These are phyloP conservation scores for Chaetomiaceae sp. DNA, from an alignment of 2,329 filamentous ascomycete genomes.

Conservation along the genomic window DNA sequence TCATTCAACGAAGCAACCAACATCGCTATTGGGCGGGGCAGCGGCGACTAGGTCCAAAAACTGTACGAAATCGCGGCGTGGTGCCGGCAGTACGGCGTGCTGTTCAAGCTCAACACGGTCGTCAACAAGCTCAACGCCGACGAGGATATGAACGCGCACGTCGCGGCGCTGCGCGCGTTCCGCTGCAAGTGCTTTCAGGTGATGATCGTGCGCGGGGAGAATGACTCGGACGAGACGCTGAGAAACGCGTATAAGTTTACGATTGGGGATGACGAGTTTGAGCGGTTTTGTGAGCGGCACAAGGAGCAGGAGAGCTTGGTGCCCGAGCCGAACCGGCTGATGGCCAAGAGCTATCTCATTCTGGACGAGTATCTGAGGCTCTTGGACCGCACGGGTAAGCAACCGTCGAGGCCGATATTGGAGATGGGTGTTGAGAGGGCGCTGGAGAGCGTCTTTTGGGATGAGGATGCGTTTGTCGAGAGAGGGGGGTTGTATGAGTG, in stretches of 20 bases:
- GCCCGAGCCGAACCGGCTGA: slow-evolving; percentile 45
- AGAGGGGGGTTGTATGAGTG: slow-evolving; percentile 15
- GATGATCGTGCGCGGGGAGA: slow-evolving; percentile 49
- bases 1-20: slow-evolving; percentile 49
- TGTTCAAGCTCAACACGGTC: slow-evolving; percentile 56
- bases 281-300: slow-evolving; percentile 42
- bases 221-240: slow-evolving; percentile 39
- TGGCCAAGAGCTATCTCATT: slow-evolving; percentile 48
- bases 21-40: slow-evolving; percentile 45
- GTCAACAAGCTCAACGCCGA: slow-evolving; percentile 44
- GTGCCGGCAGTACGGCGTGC: slow-evolving; percentile 44
- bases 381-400: slow-evolving; percentile 11
- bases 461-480: slow-evolving; percentile 16
- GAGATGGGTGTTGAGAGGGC: slow-evolving; percentile 16
- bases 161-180: slow-evolving; percentile 41
- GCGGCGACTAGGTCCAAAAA: slow-evolving; percentile 41
- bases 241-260: slow-evolving; percentile 40
- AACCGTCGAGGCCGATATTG: slow-evolving; percentile 11
- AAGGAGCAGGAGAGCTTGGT: slow-evolving; percentile 38
- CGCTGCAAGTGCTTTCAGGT: slow-evolving; percentile 54
- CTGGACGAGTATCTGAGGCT: slow-evolving; percentile 39
- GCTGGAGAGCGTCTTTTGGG: slow-evolving; percentile 14
- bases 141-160: slow-evolving; percentile 43
- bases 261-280: slow-evolving; percentile 44
- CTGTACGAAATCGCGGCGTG: slow-evolving; percentile 40